Evolutionary conservation across 2,329 filamentous ascomycete species (phyloP).

Genomic region (Samsoniella hepiali): DNA sequence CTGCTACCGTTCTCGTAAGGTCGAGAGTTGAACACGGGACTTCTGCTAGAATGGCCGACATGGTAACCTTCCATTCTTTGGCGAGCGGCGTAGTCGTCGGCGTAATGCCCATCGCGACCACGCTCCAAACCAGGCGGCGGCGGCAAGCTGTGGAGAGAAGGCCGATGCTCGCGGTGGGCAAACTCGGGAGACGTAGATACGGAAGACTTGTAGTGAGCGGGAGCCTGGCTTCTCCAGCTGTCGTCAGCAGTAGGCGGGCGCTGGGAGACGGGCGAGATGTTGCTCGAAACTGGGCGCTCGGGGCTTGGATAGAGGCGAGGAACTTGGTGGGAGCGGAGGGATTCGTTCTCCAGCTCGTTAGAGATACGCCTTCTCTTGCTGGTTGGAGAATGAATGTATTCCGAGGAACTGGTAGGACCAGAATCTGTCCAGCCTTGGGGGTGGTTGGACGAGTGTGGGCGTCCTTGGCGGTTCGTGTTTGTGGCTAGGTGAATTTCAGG

Average conservation of each 20-base stretch:
- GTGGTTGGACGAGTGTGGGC: constrained; percentile 29
- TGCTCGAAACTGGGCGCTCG: constrained; percentile 30
- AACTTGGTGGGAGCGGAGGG: constrained; percentile 41
- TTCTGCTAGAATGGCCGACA: neutral
- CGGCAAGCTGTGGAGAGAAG: constrained; percentile 41
- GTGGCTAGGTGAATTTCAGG: constrained; percentile 41
- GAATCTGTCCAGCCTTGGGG: constrained; percentile 33
- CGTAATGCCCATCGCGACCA: constrained; percentile 17
- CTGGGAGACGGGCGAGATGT: constrained; percentile 34
- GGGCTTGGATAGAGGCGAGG: constrained; percentile 45
- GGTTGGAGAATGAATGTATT: constrained; percentile 50
- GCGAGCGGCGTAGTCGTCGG: constrained; percentile 30
- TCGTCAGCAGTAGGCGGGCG: constrained; percentile 14
- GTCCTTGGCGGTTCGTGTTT: constrained; percentile 32
- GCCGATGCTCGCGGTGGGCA: constrained; percentile 30
- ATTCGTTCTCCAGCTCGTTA: constrained; percentile 39
- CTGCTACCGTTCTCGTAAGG: constrained; percentile 40
- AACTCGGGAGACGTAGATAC: constrained; percentile 20
- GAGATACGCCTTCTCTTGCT: constrained; percentile 48
- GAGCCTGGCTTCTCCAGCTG: constrained; percentile 13
- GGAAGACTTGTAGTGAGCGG: constrained; percentile 21
- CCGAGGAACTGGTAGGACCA: constrained; percentile 38
- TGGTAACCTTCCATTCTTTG: constrained; percentile 11
- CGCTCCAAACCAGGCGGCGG: constrained; percentile 37
- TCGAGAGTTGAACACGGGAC: constrained; percentile 30